Evolutionary conservation across 352 stramenopile species (phyloP), one percentile per base, ranked within the genome.

Genomic region (Phytopythium oedochilum): DNA sequence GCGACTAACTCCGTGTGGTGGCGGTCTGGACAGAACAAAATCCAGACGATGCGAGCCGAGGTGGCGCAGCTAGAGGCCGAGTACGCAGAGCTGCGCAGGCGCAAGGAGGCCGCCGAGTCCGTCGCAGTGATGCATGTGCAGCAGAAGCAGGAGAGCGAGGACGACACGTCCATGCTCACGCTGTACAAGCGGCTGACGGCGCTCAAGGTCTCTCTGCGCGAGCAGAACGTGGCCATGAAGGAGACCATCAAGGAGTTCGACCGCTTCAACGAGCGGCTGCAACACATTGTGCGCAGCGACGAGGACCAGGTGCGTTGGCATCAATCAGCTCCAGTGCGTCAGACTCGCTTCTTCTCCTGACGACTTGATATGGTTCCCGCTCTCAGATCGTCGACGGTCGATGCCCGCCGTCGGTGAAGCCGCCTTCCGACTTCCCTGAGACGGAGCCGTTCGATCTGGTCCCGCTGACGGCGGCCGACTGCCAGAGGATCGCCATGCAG

Each of bases 21-120:
- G 2, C 3, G n/a, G 11, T 50, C n/a, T n/a, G n/a, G 15, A 15
- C 22, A 83, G 73, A 73, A 70, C 47, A 53, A 56, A 36, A 67
- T 83, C 49, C 63, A 63, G n/a, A 54, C 66, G 26, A 57, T 83
- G 65, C 70, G 70, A 18, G 56, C 68, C n/a, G 57, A 78, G 28
- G 58, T 73, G 44, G 40, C 39, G 10, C 34, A 61, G 34, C 55
- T 80, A 35, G 68, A 78, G 57, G 50, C 51, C 31, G 49, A 80
- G 56, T 83, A 78, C 42, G 66, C 52, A 12, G 23, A 66, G 11
- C 53, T 66, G 47, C 35, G 46, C 38, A 55, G 67, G 53, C 60
- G 64, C 48, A 57, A 64, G 53, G 35, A 51, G 45, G n/a, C n/a
- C n/a, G n/a, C n/a, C n/a, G n/a, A n/a, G n/a, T n/a, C n/a, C n/a